Evolutionary conservation across 2,329 filamentous ascomycete genomes (phyloP).

Genomic region (Cercospora sp.): DNA sequence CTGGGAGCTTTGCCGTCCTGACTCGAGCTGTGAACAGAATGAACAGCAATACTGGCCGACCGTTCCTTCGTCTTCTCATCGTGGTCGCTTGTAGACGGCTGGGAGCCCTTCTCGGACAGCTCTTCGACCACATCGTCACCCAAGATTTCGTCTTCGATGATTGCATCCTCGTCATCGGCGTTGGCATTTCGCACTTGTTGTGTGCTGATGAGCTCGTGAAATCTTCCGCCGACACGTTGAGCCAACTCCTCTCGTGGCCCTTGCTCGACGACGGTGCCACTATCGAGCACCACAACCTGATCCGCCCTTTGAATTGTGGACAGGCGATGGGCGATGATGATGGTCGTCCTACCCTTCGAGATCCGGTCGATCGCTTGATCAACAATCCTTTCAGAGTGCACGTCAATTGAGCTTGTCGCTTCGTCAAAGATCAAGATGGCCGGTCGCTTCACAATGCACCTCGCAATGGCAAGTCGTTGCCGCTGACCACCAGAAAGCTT

Average conservation of each 20-base stretch:
- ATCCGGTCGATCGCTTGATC: conserved; percentile 41
- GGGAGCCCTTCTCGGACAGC: too few species aligned
- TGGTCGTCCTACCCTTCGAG: conserved; percentile 40
- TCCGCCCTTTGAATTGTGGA: conserved; percentile 45
- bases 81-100: too few species aligned
- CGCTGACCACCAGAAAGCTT: conserved; percentile 43
- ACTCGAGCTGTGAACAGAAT: not conserved
- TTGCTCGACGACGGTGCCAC: conserved; percentile 49
- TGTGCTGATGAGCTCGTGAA: conserved; percentile 37
- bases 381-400: conserved; percentile 42
- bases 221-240: too few species aligned
- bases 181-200: not conserved
- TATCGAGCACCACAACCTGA: conserved; percentile 52
- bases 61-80: too few species aligned
- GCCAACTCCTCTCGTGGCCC: conserved; percentile 48
- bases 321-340: conserved; percentile 48
- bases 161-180: not conserved
- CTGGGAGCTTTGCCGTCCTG: not conserved
- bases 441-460: conserved; percentile 44
- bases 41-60: too few species aligned
- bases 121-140: too few species aligned
- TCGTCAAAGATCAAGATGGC: conserved; percentile 59
- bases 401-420: conserved; percentile 46
- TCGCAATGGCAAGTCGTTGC: conserved; percentile 46
- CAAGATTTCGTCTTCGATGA: too few species aligned